Conservation (phyloP, 768 basidiomycete genomes). For the Lyophyllum atratum region DNA sequence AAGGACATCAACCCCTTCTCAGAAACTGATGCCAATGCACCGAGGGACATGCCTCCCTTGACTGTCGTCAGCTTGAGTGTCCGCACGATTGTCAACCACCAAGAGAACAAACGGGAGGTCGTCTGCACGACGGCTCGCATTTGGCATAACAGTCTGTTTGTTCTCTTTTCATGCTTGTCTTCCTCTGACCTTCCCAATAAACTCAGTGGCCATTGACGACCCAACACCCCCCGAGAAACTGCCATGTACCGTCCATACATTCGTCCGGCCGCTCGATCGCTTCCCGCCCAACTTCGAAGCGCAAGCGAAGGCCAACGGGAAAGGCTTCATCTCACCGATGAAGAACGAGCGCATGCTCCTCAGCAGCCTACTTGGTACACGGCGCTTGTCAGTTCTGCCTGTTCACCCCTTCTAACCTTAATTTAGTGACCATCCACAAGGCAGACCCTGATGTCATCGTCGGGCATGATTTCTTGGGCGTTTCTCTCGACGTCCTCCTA, state of each 20-base stretch:
- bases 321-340: conserved; percentile 71
- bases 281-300: conserved; percentile 86
- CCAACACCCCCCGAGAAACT: conserved; percentile 87
- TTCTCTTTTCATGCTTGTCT: neutral
- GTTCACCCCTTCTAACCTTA: neutral
- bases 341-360: conserved; percentile 86
- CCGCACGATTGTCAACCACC: conserved; percentile 91
- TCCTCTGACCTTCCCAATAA: neutral
- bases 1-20: conserved; percentile 86
- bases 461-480: conserved; percentile 92
- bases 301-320: conserved; percentile 61
- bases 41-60: conserved; percentile 83
- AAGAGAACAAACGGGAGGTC: conserved; percentile 91
- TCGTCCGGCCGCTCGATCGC: conserved; percentile 84
- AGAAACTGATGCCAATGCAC: conserved; percentile 67
- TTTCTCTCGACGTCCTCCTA: conserved; percentile 86
- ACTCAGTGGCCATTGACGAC: conserved; percentile 86
- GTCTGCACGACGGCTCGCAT: conserved; percentile 83
- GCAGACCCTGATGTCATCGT: conserved; percentile 94
- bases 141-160: conserved; percentile 65
- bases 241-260: conserved; percentile 82
- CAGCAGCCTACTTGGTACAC: conserved; percentile 75
- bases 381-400: conserved; percentile 10
- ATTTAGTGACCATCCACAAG: conserved; percentile 70
- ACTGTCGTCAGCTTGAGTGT: conserved; percentile 89